phyloP scores from a whole-genome alignment of 305 asterid species.

The Salvia sclarea region DNA sequence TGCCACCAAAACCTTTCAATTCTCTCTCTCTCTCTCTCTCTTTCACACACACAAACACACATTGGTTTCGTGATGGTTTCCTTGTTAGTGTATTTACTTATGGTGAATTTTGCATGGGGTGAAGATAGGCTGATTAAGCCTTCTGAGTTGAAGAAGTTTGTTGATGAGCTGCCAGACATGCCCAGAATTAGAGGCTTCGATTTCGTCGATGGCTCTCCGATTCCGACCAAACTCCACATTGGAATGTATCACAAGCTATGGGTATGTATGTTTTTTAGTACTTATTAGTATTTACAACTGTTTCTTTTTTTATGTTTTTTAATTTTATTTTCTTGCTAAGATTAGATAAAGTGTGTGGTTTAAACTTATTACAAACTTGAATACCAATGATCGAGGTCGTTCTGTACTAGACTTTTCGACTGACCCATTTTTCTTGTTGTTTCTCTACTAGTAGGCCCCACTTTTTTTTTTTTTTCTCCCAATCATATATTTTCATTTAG shows the following conservation, averaged over 20 bases:
- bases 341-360: background rate
- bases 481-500: too few species aligned
- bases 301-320: too few species aligned
- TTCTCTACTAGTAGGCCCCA: slow-evolving; percentile 22
- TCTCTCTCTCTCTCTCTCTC: background rate
- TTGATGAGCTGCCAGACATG: slow-evolving; percentile 67
- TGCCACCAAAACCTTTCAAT: background rate
- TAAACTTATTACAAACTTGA: background rate
- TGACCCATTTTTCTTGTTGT: slow-evolving; percentile 10
- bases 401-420: slow-evolving; percentile 8
- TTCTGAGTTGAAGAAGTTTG: slow-evolving; percentile 62
- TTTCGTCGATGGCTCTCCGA: slow-evolving; percentile 37
- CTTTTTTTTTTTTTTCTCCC: too few species aligned
- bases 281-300: too few species aligned
- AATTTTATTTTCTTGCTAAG: background rate
- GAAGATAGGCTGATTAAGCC: slow-evolving; percentile 41
- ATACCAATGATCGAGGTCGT: background rate
- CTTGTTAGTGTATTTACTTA: slow-evolving; percentile 17
- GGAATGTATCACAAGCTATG: slow-evolving; percentile 83
- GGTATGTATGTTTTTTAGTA: too few species aligned
- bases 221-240: slow-evolving; percentile 45
- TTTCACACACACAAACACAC: background rate
- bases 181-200: slow-evolving; percentile 64
- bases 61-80: too few species aligned
- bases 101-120: slow-evolving; percentile 45